A percentile compares a stretch with the other conserved stretches of the same genome.
phyloP scores from a whole-genome alignment of 306 rosid species.

The Vicia villosa region DNA sequence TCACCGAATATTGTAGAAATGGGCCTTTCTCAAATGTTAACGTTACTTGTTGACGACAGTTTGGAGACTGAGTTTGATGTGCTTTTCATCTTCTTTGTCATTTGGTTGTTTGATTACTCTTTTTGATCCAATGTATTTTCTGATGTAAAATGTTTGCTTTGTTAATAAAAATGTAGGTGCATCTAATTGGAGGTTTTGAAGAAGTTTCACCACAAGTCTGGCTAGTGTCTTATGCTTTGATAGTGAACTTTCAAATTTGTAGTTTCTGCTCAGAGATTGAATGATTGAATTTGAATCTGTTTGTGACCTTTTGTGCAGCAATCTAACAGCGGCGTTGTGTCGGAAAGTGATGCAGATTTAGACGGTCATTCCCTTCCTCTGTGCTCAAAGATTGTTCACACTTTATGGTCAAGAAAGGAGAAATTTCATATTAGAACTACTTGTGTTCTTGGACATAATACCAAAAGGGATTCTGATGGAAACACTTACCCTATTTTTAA shows the following conservation, averaged over 20 bases:
- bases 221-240: slow-evolving; percentile 51
- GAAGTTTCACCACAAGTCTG: slow-evolving; percentile 65
- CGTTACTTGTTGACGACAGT: slow-evolving; percentile 43
- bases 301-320: slow-evolving; percentile 76
- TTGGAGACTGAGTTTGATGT: slow-evolving; percentile 67
- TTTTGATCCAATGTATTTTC: slow-evolving; percentile 2
- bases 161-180: slow-evolving; percentile 63
- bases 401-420: slow-evolving; percentile 60
- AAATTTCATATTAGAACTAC: slow-evolving; percentile 73
- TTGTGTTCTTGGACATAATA: slow-evolving; percentile 83
- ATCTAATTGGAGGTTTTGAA: slow-evolving; percentile 84
- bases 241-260: slow-evolving; percentile 43
- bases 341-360: slow-evolving; percentile 41
- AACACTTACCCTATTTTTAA: slow-evolving; percentile 59
- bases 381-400: slow-evolving; percentile 61
- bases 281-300: slow-evolving; percentile 48
- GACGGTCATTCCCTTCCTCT: slow-evolving; percentile 74
- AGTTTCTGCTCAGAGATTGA: slow-evolving; percentile 44
- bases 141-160: slow-evolving; percentile 27
- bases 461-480: slow-evolving; percentile 61
- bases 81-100: slow-evolving; percentile 31
- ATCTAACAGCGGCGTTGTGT: slow-evolving; percentile 38
- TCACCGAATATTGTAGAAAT: slow-evolving; percentile 69
- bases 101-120: slow-evolving; percentile 8
- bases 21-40: slow-evolving; percentile 82